Conservation (phyloP, 495 filamentous ascomycete genomes). For the Cairneyella variabilis region DNA sequence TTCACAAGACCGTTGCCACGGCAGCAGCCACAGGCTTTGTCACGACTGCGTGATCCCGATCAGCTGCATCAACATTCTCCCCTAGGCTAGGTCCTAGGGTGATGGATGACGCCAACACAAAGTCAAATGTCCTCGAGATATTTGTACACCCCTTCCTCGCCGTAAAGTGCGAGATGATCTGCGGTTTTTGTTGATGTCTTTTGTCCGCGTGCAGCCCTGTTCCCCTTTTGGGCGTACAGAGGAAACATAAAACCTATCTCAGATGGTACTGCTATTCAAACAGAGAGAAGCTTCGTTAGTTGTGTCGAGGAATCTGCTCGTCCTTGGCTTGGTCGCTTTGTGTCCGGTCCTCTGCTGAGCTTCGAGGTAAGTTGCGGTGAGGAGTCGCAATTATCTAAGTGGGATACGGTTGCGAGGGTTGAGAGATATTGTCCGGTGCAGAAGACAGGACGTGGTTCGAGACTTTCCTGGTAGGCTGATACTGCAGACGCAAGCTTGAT, state of each 20-base stretch:
- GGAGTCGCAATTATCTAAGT: constrained; percentile 17
- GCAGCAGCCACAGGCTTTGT: constrained; percentile 47
- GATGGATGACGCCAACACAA: constrained; percentile 63
- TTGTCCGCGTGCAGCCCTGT: constrained; percentile 61
- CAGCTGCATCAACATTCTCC: constrained; percentile 76
- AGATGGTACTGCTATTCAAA: constrained; percentile 74
- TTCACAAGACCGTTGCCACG: constrained; percentile 47
- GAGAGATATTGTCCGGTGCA: not conserved
- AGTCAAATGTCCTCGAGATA: constrained; percentile 29
- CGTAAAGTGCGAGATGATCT: constrained; percentile 18
- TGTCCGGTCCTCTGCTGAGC: constrained; percentile 32
- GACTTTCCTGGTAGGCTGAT: constrained; percentile 10
- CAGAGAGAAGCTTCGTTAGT: constrained; percentile 41
- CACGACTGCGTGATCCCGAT: constrained; percentile 17
- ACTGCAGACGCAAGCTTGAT: constrained; percentile 13
- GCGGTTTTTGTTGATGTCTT: constrained; percentile 85
- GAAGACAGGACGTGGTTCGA: constrained; percentile 36
- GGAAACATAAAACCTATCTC: constrained; percentile 86
- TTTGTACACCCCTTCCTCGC: constrained; percentile 32
- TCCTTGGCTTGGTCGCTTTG: constrained; percentile 29
- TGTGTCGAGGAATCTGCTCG: constrained; percentile 18
- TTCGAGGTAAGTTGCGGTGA: constrained; percentile 36
- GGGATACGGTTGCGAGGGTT: constrained; percentile 6
- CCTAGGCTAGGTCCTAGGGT: constrained; percentile 43
- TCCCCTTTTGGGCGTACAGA: constrained; percentile 40